These are phyloP conservation scores for Picochlorum sp. DNA, from an alignment of 139 green algal genomes.

Conservation along the genomic window DNA sequence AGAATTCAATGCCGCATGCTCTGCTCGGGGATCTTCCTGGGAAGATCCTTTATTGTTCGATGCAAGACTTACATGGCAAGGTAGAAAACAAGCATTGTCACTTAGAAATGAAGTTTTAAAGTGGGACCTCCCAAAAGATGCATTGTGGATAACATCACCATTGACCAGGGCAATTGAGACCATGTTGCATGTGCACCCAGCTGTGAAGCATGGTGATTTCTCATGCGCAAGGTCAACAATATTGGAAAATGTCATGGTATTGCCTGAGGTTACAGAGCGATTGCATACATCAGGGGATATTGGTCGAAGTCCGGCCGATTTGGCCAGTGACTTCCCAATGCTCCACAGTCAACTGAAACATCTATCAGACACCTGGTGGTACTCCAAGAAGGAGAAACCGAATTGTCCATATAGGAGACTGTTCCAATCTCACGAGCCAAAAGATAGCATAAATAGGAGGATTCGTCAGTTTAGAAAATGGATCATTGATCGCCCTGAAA, in stretches of 20 bases:
- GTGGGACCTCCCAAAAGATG: constrained; percentile 28
- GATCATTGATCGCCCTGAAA: constrained; percentile 42
- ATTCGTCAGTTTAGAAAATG: constrained; percentile 47
- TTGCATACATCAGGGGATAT: constrained; percentile 55
- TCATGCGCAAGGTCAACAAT: constrained; percentile 15
- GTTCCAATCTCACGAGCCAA: constrained; percentile 32
- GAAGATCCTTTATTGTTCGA: constrained; percentile 58
- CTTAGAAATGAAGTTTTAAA: constrained; percentile 20
- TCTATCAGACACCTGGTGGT: constrained; percentile 60
- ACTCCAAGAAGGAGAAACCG: constrained; percentile 19
- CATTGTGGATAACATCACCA: constrained; percentile 54
- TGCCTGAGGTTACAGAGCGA: constrained; percentile 37
- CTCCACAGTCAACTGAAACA: constrained; percentile 25
- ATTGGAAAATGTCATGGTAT: constrained; percentile 11
- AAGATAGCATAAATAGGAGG: constrained; percentile 35
- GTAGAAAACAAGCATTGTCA: constrained; percentile 26
- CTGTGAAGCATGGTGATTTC: constrained; percentile 10
- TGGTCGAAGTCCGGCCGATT: constrained; percentile 31
- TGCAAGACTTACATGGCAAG: constrained; percentile 47
- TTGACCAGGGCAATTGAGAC: constrained; percentile 60
- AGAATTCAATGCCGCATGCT: constrained; percentile 45
- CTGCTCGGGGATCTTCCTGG: constrained; percentile 22
- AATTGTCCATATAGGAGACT: constrained; percentile 38
- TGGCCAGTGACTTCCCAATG: constrained; percentile 36
- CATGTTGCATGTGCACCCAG: constrained; percentile 20